These are phyloP conservation scores for Thamnidium elegans DNA, from an alignment of 192 early-diverging fungal genomes.

Conservation along the genomic window DNA sequence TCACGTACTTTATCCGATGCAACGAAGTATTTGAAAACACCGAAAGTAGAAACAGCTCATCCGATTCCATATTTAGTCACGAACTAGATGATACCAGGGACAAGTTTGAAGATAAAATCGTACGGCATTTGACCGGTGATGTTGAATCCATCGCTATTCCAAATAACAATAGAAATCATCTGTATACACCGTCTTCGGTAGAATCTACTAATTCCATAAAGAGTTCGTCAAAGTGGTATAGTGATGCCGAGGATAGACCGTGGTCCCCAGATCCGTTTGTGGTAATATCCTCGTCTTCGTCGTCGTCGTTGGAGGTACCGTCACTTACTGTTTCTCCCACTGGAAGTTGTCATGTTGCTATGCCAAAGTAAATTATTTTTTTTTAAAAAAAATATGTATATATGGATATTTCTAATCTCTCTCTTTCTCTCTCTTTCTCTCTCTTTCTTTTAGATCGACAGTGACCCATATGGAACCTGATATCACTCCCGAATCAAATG, in stretches of 20 bases:
- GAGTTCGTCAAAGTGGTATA: conserved; percentile 10
- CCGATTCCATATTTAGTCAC: conserved; percentile 18
- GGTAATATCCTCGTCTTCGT: neutral
- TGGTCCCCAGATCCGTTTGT: conserved; percentile 14
- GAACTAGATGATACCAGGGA: conserved; percentile 20
- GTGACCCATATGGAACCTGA: conserved; percentile 37
- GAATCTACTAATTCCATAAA: conserved; percentile 9
- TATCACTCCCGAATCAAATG: conserved; percentile 32
- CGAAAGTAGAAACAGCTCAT: conserved; percentile 19
- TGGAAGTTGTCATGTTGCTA: conserved; percentile 16
- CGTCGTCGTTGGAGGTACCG: neutral
- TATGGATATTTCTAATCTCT: neutral
- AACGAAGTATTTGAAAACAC: conserved; percentile 54
- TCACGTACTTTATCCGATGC: conserved; percentile 58
- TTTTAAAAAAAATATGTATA: neutral
- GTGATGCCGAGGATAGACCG: conserved; percentile 10
- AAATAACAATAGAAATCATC: conserved; percentile 3
- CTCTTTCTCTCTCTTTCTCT: neutral
- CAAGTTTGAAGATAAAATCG: conserved; percentile 33
- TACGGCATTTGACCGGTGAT: conserved; percentile 27
- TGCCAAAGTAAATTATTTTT: conserved; percentile 24
- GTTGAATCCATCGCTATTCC: conserved; percentile 24
- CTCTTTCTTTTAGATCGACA: conserved; percentile 25
- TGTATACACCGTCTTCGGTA: conserved; percentile 2
- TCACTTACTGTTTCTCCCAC: conserved; percentile 8